phyloP scores from a whole-genome alignment of 495 filamentous ascomycete genomes.

The Aspergillus baeticus region DNA sequence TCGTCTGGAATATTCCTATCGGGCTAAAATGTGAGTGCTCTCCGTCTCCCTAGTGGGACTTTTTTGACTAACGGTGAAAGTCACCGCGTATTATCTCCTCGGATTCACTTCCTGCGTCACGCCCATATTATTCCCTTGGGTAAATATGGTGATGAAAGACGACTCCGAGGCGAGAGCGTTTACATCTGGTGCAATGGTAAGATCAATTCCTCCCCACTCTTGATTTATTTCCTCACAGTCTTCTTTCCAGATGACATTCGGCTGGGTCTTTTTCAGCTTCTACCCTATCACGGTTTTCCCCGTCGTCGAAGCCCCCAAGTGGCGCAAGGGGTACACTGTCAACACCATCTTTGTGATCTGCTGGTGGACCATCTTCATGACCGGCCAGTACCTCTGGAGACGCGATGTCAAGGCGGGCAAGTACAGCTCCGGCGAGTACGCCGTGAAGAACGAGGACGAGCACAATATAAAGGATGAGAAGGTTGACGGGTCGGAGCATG shows the following conservation, averaged over 20 bases:
- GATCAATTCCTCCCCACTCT: background rate
- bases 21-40: conserved; percentile 16
- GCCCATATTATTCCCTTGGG: conserved; percentile 20
- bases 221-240: background rate
- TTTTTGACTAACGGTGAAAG: background rate
- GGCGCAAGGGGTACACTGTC: conserved; percentile 18
- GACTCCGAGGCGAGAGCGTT: conserved; percentile 19
- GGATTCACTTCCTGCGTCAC: conserved; percentile 21
- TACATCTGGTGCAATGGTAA: conserved; percentile 20
- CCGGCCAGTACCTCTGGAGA: conserved; percentile 18
- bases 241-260: conserved; percentile 15
- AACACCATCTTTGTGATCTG: conserved; percentile 17
- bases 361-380: conserved; percentile 18
- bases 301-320: conserved; percentile 19
- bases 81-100: conserved; percentile 22
- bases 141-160: conserved; percentile 21
- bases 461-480: background rate
- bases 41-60: background rate
- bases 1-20: conserved; percentile 20
- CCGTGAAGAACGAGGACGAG: background rate
- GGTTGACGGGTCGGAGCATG: conserved; percentile 1
- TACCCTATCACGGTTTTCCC: conserved; percentile 20
- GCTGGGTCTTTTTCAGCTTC: conserved; percentile 21
- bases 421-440: background rate
- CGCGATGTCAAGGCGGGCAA: conserved; percentile 13